phyloP scores from a whole-genome alignment of 345 rosid species.

The Tarenaya hassleriana region DNA sequence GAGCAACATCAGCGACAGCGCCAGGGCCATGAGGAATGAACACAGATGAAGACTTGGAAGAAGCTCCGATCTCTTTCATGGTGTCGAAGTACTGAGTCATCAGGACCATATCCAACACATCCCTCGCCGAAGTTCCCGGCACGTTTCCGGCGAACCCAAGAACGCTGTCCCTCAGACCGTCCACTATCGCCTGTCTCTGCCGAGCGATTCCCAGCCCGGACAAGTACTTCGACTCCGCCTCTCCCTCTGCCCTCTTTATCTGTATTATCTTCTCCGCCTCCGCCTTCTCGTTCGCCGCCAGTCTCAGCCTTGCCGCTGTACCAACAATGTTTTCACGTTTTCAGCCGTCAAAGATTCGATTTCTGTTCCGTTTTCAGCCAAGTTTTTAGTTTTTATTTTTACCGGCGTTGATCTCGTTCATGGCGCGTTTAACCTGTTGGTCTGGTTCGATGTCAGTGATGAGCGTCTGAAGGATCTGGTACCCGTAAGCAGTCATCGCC shows the following conservation, averaged over 20 bases:
- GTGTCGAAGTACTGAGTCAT: conserved; percentile 51
- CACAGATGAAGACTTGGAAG: conserved; percentile 39
- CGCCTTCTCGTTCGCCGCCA: conserved; percentile 49
- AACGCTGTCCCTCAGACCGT: conserved; percentile 54
- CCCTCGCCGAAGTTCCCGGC: conserved; percentile 41
- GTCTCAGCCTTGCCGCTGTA: conserved; percentile 54
- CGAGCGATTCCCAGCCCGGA: conserved; percentile 49
- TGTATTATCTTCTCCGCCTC: conserved; percentile 54
- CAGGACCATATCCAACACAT: conserved; percentile 36
- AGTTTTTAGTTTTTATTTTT: neutral
- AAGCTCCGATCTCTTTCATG: conserved; percentile 49
- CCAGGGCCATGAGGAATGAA: conserved; percentile 56
- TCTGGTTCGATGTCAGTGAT: conserved; percentile 56
- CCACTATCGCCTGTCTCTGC: conserved; percentile 55
- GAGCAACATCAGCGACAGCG: conserved; percentile 40
- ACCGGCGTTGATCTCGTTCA: conserved; percentile 57
- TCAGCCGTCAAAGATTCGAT: too few species aligned
- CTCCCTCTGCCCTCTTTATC: conserved; percentile 51
- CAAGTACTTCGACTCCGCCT: conserved; percentile 46
- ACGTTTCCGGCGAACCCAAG: conserved; percentile 48
- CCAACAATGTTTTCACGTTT: too few species aligned
- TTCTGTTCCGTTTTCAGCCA: too few species aligned
- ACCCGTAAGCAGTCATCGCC: conserved; percentile 53
- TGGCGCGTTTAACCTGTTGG: conserved; percentile 47
- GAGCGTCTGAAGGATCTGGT: conserved; percentile 48